phyloP scores from a whole-genome alignment of 2,329 filamentous ascomycete genomes.

The Venturia nashicola region DNA sequence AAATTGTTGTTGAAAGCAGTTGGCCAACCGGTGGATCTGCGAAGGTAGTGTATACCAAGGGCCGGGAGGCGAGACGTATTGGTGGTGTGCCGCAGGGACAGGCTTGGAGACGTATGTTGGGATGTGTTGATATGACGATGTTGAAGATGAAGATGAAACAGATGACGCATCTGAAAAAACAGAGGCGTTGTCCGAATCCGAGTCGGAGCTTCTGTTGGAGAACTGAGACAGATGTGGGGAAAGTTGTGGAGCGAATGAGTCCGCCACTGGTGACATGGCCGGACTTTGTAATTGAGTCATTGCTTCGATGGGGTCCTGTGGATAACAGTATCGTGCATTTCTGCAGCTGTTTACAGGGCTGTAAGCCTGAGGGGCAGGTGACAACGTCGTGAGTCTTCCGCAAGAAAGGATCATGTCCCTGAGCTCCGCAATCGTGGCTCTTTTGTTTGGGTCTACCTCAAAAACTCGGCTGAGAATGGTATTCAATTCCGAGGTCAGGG shows the following conservation, averaged over 20 bases:
- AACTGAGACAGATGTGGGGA: conserved; percentile 14
- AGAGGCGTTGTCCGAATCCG: conserved; percentile 27
- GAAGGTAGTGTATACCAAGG: conserved; percentile 9
- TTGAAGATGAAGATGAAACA: conserved; percentile 8
- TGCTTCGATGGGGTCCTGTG: conserved; percentile 10
- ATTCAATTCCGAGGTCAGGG: conserved; percentile 80
- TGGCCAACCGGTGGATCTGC: conserved; percentile 9
- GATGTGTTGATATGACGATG: conserved; percentile 6
- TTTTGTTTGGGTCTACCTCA: conserved; percentile 67
- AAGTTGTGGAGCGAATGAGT: conserved; percentile 17
- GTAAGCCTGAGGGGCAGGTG: conserved; percentile 2
- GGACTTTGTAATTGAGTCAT: conserved; percentile 19
- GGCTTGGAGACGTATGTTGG: neutral
- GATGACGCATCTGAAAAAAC: conserved; percentile 21
- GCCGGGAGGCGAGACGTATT: conserved; percentile 8
- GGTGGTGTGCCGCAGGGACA: neutral
- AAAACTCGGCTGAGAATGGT: conserved; percentile 80
- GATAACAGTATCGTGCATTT: neutral
- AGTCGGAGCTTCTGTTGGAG: conserved; percentile 22
- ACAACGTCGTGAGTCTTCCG: conserved; percentile 51
- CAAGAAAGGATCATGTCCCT: conserved; percentile 66
- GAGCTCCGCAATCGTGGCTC: conserved; percentile 72
- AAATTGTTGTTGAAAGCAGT: conserved; percentile 2
- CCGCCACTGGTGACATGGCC: conserved; percentile 16
- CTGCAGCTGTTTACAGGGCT: conserved; percentile 1